Base-by-base conservation (phyloP, 441 rosid species). In the Biscutella laevigata region DNA sequence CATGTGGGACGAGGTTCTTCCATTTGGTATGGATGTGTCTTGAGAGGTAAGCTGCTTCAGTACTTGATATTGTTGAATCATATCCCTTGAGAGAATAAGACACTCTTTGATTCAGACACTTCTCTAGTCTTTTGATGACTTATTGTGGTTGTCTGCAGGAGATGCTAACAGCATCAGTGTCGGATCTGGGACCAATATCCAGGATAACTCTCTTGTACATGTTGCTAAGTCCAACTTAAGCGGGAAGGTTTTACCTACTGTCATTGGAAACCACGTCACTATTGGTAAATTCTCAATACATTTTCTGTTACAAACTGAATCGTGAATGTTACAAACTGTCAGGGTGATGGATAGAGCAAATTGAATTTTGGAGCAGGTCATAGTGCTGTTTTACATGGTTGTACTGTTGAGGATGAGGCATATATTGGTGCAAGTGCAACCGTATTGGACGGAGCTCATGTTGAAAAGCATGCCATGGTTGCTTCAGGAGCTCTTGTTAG, bases 21-120 rank as follows among this genome's bases (percentile, higher is more conserved):
- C 51, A 71, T 83, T 46, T 83, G 90, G 90, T 83, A 83, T 73
- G 90, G 86, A 11, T 77, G 90, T 57, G 86, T 75, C 41, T 61
- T 80, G 64, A 74, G 82, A 73, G 86, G 86, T 80, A 66, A 55
- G 35, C 48, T 16, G 5, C 29, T 2, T 4, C 9, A 27, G 1
- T 35, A 27, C 12, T 7, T 29, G 22, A 41, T 19, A 3, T 1
- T 52, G 22, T 26, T 46, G 24, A 46, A 14, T 44, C 62, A 19
- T 32, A 40, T 56, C 40, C 62, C 4, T 32, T 55, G 3, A 41
- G 15, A 33, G 5, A 2, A 27, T 3, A 7, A 0, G 13, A 38
- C 19, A 27, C n/a, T 50, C 52, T 48, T 51, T 59, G 0, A 2
- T 30, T 28, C 29, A 42, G 1, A 9, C 61, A 50, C 61, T 26